Evolutionary conservation across 306 rosid species (phyloP), one percentile per base, ranked within the genome.

Genomic region (Cucumis melo): DNA sequence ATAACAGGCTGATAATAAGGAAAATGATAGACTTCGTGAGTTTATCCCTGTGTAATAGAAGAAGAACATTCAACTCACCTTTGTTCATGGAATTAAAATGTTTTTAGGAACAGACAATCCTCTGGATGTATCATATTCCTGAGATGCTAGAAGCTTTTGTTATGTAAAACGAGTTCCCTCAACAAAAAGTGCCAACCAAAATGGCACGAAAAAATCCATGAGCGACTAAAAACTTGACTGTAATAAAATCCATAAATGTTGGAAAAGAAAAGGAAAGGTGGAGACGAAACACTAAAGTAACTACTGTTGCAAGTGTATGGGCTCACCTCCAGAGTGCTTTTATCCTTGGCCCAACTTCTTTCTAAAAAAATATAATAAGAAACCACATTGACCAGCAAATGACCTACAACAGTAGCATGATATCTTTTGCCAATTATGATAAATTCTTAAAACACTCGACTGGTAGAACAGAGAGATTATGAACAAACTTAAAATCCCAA

Each of bases 381-480:
- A 91, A 93, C 96, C 97, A 93, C 98, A 93, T 91, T 63, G 98
- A 93, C 98, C 98, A 93, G 79, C 98, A 97, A 76, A 93, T 76
- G 73, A 93, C 83, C 97, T 91, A 91, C 82, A 76, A 53, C 42
- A 64, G 78, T 54, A 73, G 32, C 63, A 77, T 56, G 17, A 75
- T 55, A 2, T 74, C 32, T 9, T 74, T 58, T 41, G 14, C 32
- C 78, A 57, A 50, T 14, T 50, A 15, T 50, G 17, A 51, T 16
- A 27, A 27, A 72, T 72, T 15, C 16, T 29, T 48, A 27, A 0
- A 50, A 50, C 48, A 48, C 15, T 16, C 21, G 6, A 41, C 19
- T 42, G 15, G 36, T 44, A 23, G 13, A 41, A 68, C 19, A 0
- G 54, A 68, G 74, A 42, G n/a, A 68, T 46, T 66, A 66, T 66